Evolutionary conservation across 2,329 filamentous ascomycete species (phyloP).

Genomic region (Cadophora sp.): DNA sequence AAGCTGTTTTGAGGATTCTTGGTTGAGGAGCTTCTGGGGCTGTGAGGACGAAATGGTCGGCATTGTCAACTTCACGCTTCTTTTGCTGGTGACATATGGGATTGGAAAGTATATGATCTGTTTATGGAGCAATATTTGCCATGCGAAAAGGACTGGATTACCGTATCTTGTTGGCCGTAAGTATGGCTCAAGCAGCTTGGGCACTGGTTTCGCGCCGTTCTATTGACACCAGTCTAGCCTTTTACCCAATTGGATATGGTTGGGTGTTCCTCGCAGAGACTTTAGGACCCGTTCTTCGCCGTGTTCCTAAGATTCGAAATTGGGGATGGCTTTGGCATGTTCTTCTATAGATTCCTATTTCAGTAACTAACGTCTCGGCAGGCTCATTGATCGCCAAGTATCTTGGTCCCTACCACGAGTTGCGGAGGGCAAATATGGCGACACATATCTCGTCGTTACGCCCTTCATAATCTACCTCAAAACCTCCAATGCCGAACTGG

Average conservation of each 20-base stretch:
- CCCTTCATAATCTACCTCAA: slow-evolving; percentile 36
- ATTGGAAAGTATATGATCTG: neutral
- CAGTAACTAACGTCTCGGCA: slow-evolving; percentile 10
- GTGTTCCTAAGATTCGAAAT: slow-evolving; percentile 24
- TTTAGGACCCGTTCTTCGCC: slow-evolving; percentile 24
- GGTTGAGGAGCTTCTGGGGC: neutral
- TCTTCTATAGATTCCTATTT: slow-evolving; percentile 12
- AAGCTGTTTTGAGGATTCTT: neutral
- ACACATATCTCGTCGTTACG: slow-evolving; percentile 41
- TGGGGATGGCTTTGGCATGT: slow-evolving; percentile 36
- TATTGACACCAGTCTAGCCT: slow-evolving; percentile 1
- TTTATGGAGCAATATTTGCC: slow-evolving; percentile 32
- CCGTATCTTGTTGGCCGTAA: slow-evolving; percentile 41
- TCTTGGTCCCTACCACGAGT: slow-evolving; percentile 28
- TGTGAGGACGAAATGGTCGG: slow-evolving; percentile 3
- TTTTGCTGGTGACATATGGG: neutral
- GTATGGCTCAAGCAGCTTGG: slow-evolving; percentile 21
- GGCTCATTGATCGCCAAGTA: slow-evolving; percentile 32
- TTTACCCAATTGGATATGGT: slow-evolving; percentile 25
- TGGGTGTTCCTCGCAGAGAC: slow-evolving; percentile 24
- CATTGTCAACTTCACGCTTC: neutral
- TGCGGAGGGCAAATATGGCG: slow-evolving; percentile 32
- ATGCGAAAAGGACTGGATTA: slow-evolving; percentile 39
- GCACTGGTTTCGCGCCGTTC: neutral
- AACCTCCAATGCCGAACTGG: slow-evolving; percentile 40